Conservation (phyloP, 495 filamentous ascomycete species). For the Letharia lupina region DNA sequence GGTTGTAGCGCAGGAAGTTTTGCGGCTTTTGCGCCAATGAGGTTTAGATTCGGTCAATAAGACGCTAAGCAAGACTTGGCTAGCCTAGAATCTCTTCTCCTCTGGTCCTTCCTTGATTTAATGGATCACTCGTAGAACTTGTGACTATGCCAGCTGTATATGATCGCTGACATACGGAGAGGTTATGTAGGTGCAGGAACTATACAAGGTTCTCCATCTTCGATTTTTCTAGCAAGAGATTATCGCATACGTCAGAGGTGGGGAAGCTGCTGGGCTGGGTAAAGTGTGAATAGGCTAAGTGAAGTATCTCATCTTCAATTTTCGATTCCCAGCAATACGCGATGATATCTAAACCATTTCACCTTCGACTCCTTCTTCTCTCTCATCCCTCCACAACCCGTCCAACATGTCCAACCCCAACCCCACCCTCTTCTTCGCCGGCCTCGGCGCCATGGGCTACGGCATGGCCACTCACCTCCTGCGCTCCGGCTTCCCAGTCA, state of each 20-base stretch:
- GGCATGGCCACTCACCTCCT: slow-evolving; percentile 77
- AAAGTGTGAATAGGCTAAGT: not conserved
- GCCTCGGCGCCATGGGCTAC: slow-evolving; percentile 84
- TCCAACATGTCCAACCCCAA: slow-evolving; percentile 1
- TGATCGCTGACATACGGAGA: not conserved
- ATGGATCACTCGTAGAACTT: too few species aligned
- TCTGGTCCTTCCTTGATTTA: not conserved
- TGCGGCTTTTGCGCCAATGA: not conserved
- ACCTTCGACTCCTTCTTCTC: not conserved
- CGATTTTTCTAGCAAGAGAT: too few species aligned
- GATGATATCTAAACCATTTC: too few species aligned
- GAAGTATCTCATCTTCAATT: not conserved
- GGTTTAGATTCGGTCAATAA: not conserved
- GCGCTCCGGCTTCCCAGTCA: slow-evolving; percentile 58
- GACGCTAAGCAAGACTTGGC: not conserved
- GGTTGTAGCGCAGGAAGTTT: too few species aligned
- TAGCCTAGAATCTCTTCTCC: not conserved
- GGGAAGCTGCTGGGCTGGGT: not conserved
- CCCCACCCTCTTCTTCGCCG: slow-evolving; percentile 56
- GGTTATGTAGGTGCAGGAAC: not conserved
- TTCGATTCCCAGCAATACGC: not conserved
- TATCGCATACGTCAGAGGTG: slow-evolving; percentile 5
- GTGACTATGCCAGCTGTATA: not conserved
- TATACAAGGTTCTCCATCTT: not conserved
- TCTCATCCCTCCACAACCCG: not conserved